A percentile compares a stretch with the other conserved stretches of the same genome.
These are phyloP conservation scores for Aspergillus ochraceoroseus DNA, from an alignment of 2,329 filamentous ascomycete species.

Conservation along the genomic window DNA sequence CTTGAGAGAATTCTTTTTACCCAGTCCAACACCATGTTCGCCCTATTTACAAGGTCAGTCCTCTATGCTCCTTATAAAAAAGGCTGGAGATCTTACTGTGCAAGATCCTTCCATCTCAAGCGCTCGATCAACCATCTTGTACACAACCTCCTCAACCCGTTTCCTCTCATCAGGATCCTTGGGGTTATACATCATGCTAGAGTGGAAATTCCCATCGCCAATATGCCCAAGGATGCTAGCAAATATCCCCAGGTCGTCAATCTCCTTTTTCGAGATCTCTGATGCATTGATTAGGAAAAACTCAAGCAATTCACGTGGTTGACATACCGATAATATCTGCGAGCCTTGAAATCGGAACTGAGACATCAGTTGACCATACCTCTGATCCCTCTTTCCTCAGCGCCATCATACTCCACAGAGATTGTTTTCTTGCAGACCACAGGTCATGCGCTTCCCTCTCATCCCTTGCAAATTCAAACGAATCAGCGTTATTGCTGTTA, in stretches of 20 bases:
- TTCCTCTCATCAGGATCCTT: conserved; percentile 63
- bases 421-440: conserved; percentile 59
- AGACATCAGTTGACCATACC: conserved; percentile 59
- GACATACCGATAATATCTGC: conserved; percentile 56
- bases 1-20: conserved; percentile 74
- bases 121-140: conserved; percentile 86
- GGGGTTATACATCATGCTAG: conserved; percentile 82
- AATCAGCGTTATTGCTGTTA: conserved; percentile 52
- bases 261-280: conserved; percentile 82
- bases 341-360: conserved; percentile 57
- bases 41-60: conserved; percentile 44
- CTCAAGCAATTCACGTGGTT: background rate
- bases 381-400: conserved; percentile 53
- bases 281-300: conserved; percentile 31
- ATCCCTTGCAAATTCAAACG: conserved; percentile 54
- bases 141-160: conserved; percentile 74
- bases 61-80: background rate
- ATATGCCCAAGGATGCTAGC: conserved; percentile 85
- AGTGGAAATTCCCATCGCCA: conserved; percentile 92
- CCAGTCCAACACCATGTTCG: conserved; percentile 79
- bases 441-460: conserved; percentile 52
- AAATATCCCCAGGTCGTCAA: conserved; percentile 80
- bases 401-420: conserved; percentile 58
- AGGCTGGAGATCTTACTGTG: conserved; percentile 48
- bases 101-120: conserved; percentile 92